A percentile compares a stretch with the other conserved stretches of the same genome.
Conservation (phyloP, 306 rosid species). For the Sphenostylis stenocarpa region DNA sequence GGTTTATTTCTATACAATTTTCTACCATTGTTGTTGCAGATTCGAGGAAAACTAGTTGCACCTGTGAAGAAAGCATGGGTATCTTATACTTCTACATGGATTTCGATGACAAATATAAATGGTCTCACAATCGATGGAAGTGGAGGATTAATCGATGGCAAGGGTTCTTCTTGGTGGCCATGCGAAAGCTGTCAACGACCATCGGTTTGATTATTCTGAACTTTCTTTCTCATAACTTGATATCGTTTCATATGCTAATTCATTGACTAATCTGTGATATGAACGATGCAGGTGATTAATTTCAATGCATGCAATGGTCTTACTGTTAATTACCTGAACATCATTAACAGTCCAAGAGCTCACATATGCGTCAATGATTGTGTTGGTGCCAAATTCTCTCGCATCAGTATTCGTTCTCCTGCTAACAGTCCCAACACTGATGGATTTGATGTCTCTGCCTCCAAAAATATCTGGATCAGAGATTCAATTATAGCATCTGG, state of each 20-base stretch:
- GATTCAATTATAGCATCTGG: constrained; percentile 35
- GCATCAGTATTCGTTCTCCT: constrained; percentile 27
- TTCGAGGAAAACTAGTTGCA: constrained; percentile 15
- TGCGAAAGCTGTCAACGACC: constrained; percentile 11
- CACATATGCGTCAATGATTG: constrained; percentile 16
- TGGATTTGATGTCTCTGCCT: constrained; percentile 31
- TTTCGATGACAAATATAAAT: not conserved
- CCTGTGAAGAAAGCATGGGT: not conserved
- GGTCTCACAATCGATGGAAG: not conserved
- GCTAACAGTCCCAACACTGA: constrained; percentile 46
- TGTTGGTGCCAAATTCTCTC: not conserved
- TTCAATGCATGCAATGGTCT: constrained; percentile 27
- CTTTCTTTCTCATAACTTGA: not conserved
- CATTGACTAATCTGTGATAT: not conserved
- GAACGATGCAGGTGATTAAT: not conserved
- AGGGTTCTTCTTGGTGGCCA: constrained; percentile 26
- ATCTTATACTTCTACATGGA: not conserved
- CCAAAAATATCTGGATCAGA: constrained; percentile 17
- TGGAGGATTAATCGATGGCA: not conserved
- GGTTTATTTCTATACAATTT: too few relatives aligned
- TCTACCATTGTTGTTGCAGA: not conserved
- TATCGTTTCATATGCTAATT: too few relatives aligned
- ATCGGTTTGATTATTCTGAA: not conserved
- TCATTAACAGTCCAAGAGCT: constrained; percentile 21
- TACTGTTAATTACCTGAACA: not conserved